These are phyloP conservation scores for Phytophthora constricta DNA, from an alignment of 352 stramenopile species.

Conservation along the genomic window DNA sequence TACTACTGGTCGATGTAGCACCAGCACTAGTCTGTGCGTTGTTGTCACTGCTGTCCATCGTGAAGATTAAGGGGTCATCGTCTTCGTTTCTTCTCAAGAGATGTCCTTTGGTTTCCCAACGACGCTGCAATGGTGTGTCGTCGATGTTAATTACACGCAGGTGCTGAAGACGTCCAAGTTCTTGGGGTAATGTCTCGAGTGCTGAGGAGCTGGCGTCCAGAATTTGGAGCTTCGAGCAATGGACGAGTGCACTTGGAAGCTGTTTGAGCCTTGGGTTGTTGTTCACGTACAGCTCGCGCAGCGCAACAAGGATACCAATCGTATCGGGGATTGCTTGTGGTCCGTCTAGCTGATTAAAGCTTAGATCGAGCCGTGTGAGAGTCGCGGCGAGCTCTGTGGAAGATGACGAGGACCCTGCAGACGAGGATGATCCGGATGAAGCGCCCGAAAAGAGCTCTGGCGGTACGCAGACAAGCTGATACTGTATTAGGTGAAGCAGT, in stretches of 20 bases:
- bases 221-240: constrained; percentile 73
- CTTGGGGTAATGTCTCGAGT: constrained; percentile 63
- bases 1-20: background rate
- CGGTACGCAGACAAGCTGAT: constrained; percentile 49
- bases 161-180: constrained; percentile 68
- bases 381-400: constrained; percentile 34
- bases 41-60: constrained; percentile 5
- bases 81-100: constrained; percentile 33
- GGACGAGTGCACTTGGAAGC: constrained; percentile 60
- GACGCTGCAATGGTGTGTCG: constrained; percentile 65
- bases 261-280: constrained; percentile 73
- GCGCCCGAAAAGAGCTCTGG: constrained; percentile 37
- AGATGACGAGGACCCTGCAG: constrained; percentile 22
- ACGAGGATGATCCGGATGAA: constrained; percentile 22
- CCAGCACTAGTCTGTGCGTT: constrained; percentile 11
- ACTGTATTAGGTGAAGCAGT: constrained; percentile 63
- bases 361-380: constrained; percentile 81
- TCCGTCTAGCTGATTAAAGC: constrained; percentile 73
- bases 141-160: constrained; percentile 80
- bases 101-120: constrained; percentile 67
- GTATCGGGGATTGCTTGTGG: constrained; percentile 51
- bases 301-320: constrained; percentile 56
- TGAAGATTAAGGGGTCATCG: constrained; percentile 19
- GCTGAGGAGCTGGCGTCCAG: constrained; percentile 78
- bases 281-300: constrained; percentile 87